A percentile compares a stretch with the other conserved stretches of the same genome.
Conservation (phyloP, 345 rosid species). For the Populus tremula region DNA sequence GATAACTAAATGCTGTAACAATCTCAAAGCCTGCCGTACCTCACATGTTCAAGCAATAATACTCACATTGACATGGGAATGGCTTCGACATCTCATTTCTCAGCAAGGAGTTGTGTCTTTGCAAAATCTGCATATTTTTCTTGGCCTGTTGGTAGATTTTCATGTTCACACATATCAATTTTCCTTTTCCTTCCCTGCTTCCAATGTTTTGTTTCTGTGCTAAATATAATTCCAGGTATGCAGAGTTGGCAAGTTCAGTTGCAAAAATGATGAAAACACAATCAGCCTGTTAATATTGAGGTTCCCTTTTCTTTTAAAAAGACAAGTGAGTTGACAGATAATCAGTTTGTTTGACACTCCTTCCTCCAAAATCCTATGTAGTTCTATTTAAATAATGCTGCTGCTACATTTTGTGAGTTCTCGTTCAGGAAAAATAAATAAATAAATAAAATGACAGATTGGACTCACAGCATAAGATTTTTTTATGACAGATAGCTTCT, state of each 20-base stretch:
- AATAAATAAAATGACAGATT: background rate
- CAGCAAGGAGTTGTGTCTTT: slow-evolving; percentile 2
- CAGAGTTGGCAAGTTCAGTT: background rate
- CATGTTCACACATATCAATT: background rate
- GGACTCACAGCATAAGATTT: background rate
- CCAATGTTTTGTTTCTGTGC: background rate
- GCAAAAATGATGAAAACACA: background rate
- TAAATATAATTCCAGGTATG: background rate
- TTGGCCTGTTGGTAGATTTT: background rate
- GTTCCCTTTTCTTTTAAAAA: background rate
- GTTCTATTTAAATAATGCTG: background rate
- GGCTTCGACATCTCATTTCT: background rate
- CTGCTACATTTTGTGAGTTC: background rate
- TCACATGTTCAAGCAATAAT: background rate
- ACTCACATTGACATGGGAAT: background rate
- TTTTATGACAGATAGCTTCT: background rate
- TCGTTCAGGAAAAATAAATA: background rate
- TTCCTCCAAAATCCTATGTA: background rate
- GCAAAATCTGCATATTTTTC: background rate
- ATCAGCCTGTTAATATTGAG: background rate
- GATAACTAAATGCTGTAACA: background rate
- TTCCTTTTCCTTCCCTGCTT: background rate
- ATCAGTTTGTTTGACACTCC: background rate
- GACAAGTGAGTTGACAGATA: background rate
- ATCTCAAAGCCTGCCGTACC: background rate